A percentile compares a stretch with the other conserved stretches of the same genome.
Conservation (phyloP, 1,284 basidiomycete genomes). For the Tylopilus orsonianus region DNA sequence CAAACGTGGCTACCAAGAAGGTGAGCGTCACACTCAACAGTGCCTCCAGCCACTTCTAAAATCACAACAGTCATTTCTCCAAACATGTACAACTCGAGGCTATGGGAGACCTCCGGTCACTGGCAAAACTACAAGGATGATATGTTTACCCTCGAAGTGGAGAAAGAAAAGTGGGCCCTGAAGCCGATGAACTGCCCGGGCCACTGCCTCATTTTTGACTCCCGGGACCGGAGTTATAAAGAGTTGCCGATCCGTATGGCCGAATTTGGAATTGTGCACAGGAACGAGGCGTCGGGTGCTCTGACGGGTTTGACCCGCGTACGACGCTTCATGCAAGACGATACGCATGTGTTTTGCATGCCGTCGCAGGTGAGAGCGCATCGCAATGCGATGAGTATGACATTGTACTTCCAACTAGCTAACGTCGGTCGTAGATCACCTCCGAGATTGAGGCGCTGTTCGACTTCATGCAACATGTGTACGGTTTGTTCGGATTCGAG, state of each 20-base stretch:
- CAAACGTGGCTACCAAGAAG: conserved; percentile 87
- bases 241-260: conserved; percentile 97
- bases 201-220: conserved; percentile 95
- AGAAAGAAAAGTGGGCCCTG: conserved; percentile 93
- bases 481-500: conserved; percentile 97
- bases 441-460: conserved; percentile 87
- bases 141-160: conserved; percentile 93
- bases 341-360: conserved; percentile 97
- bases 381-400: neutral
- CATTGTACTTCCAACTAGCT: neutral
- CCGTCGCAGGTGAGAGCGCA: conserved; percentile 73
- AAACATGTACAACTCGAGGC: conserved; percentile 95
- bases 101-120: conserved; percentile 99
- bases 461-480: conserved; percentile 93
- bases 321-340: conserved; percentile 95
- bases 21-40: conserved; percentile 32
- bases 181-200: conserved; percentile 99
- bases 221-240: conserved; percentile 91
- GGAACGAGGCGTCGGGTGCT: conserved; percentile 96
- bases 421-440: conserved; percentile 60
- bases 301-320: conserved; percentile 94
- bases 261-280: conserved; percentile 97
- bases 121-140: conserved; percentile 98
- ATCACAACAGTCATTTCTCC: conserved; percentile 81
- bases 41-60: conserved; percentile 7